Evolutionary conservation across 345 rosid species (phyloP).

Genomic region (Murraya koenigii): DNA sequence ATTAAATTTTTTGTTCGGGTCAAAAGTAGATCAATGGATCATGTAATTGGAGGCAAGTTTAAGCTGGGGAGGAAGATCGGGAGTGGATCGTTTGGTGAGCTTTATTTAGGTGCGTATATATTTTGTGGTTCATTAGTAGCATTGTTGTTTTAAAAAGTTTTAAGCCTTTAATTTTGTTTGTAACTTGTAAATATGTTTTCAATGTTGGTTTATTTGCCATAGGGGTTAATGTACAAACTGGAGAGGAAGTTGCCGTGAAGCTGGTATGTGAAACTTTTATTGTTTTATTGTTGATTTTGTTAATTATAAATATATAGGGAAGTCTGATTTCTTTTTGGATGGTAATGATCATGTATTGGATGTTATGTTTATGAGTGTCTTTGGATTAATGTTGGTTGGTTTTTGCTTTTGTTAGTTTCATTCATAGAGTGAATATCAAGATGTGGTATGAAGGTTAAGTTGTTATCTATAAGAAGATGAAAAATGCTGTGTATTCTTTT

Average conservation of each 20-base stretch:
- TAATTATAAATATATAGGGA: not conserved
- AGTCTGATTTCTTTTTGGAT: conserved; percentile 1
- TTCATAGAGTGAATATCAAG: not conserved
- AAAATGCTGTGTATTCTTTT: not conserved
- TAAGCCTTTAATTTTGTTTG: not conserved
- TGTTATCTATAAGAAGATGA: not conserved
- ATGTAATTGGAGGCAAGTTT: conserved; percentile 73
- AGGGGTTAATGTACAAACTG: conserved; percentile 81
- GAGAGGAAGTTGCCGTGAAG: conserved; percentile 92
- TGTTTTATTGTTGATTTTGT: not conserved
- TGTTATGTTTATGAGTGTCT: no score
- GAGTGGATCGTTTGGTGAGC: conserved; percentile 94
- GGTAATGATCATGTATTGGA: not conserved
- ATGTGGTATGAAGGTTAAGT: not conserved
- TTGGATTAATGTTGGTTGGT: not conserved
- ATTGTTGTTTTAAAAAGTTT: conserved; percentile 1
- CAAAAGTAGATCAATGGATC: conserved; percentile 51
- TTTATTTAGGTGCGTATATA: conserved; percentile 56
- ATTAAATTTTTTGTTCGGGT: conserved; percentile 8
- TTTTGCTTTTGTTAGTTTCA: not conserved
- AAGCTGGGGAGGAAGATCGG: conserved; percentile 97
- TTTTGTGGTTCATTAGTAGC: not conserved
- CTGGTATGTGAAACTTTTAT: conserved; percentile 43
- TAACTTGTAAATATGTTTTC: conserved; percentile 2
- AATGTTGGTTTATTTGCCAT: conserved; percentile 1